Percentiles rank a stretch among this genome's conserved stretches.
Evolutionary conservation across 352 stramenopile species (phyloP).

Genomic region (Phytophthora brassicae): DNA sequence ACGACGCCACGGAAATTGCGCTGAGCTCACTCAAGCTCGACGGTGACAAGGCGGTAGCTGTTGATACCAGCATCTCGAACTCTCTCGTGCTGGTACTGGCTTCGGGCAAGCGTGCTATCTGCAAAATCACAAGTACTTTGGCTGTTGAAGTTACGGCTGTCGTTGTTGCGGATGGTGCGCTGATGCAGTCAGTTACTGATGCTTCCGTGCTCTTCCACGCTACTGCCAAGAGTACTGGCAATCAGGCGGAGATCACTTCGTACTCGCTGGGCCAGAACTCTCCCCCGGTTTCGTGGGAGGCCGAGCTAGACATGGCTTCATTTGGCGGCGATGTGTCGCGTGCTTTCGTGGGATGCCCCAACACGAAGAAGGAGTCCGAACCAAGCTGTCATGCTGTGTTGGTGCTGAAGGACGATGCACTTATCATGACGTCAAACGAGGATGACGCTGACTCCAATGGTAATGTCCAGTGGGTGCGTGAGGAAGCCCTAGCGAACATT

Average conservation of each 20-base stretch:
- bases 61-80: constrained; percentile 47
- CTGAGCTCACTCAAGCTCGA: constrained; percentile 40
- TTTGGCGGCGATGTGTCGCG: constrained; percentile 54
- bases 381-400: constrained; percentile 56
- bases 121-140: constrained; percentile 48
- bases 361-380: constrained; percentile 57
- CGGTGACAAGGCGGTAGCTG: constrained; percentile 35
- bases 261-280: constrained; percentile 43
- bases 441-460: constrained; percentile 32
- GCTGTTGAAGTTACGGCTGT: constrained; percentile 41
- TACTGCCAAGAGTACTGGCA: constrained; percentile 19
- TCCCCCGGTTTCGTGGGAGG: constrained; percentile 40
- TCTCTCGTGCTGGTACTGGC: constrained; percentile 51
- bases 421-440: constrained; percentile 75
- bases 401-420: constrained; percentile 71
- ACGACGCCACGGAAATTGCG: constrained; percentile 27
- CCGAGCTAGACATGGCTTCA: constrained; percentile 45
- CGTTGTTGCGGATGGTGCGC: constrained; percentile 38
- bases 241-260: constrained; percentile 43
- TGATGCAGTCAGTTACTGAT: constrained; percentile 62
- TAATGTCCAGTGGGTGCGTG: constrained; percentile 71
- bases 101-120: constrained; percentile 61
- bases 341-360: constrained; percentile 59
- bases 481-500: constrained; percentile 78
- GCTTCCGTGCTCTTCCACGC: constrained; percentile 63